Conservation (phyloP, 345 rosid genomes). For the Mangifera indica region DNA sequence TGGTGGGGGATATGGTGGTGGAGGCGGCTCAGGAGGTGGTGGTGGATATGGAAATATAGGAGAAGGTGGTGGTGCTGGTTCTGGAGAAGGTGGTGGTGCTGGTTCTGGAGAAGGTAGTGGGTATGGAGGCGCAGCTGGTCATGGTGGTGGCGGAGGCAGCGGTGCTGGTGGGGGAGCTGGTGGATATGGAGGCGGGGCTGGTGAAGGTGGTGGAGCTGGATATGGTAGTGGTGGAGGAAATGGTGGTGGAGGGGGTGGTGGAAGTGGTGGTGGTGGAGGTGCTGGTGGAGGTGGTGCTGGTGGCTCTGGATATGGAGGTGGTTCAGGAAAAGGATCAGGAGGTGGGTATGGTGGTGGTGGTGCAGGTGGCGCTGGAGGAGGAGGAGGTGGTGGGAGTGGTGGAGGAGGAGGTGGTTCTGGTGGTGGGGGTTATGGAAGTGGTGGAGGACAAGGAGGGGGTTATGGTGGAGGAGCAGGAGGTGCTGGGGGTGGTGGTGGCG, state of each 20-base stretch:
- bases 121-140: constrained; percentile 23
- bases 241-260: constrained; percentile 31
- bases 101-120: too few relatives aligned
- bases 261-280: constrained; percentile 28
- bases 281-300: constrained; percentile 22
- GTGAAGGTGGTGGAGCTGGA: constrained; percentile 25
- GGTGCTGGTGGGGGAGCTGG: constrained; percentile 15
- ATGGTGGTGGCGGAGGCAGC: constrained; percentile 26
- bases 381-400: constrained; percentile 25
- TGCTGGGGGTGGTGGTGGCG: constrained; percentile 19
- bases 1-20: constrained; percentile 19
- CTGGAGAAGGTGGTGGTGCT: constrained; percentile 31
- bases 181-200: constrained; percentile 25
- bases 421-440: constrained; percentile 29
- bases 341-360: constrained; percentile 26
- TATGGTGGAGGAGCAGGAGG: constrained; percentile 24
- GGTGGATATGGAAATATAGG: constrained; percentile 29
- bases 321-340: constrained; percentile 35
- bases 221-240: constrained; percentile 20
- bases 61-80: constrained; percentile 26
- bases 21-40: constrained; percentile 26
- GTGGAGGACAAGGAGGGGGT: constrained; percentile 24
- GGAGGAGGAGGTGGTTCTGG: constrained; percentile 34
- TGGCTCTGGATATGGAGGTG: constrained; percentile 19
- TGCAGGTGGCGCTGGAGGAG: constrained; percentile 24